phyloP scores from a whole-genome alignment of 192 early-diverging fungal genomes.

The Neocallimastix lanati region DNA sequence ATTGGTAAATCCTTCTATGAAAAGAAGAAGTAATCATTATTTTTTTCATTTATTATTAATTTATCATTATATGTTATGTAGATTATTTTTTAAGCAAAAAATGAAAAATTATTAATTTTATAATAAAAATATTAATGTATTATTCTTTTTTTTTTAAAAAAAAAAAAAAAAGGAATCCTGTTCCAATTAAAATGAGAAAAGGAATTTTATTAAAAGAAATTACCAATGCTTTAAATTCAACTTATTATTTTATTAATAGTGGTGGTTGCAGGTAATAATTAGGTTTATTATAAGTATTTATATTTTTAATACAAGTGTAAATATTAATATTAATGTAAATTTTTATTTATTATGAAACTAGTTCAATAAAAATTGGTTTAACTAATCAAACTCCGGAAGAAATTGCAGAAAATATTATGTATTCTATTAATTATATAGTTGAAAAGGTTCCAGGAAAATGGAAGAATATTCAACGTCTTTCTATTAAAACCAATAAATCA shows the following conservation, averaged over 20 bases:
- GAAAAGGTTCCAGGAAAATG: slow-evolving; percentile 55
- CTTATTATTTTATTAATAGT: slow-evolving; percentile 34
- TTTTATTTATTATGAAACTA: too few species aligned
- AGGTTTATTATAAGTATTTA: not conserved
- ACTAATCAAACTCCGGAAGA: slow-evolving; percentile 32
- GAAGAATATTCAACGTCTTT: slow-evolving; percentile 68
- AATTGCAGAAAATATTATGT: slow-evolving; percentile 59
- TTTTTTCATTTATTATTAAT: too few species aligned
- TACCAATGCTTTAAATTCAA: slow-evolving; percentile 30
- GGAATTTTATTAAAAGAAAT: slow-evolving; percentile 41
- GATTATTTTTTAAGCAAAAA: too few species aligned
- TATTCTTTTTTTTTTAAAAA: too few species aligned
- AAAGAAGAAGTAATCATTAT: slow-evolving; percentile 52
- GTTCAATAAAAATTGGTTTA: slow-evolving; percentile 54
- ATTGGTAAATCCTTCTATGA: slow-evolving; percentile 70
- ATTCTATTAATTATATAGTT: slow-evolving; percentile 34
- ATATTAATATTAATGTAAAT: too few species aligned
- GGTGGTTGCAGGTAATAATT: slow-evolving; percentile 42
- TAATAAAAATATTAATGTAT: too few species aligned
- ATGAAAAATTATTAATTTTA: too few species aligned
- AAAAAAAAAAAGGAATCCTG: slow-evolving; percentile 62
- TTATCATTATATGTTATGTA: too few species aligned
- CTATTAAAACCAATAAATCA: slow-evolving; percentile 66
- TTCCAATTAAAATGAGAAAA: slow-evolving; percentile 46
- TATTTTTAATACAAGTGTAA: too few species aligned